phyloP scores from a whole-genome alignment of 495 filamentous ascomycete genomes.

The Schizothecium vesticola region DNA sequence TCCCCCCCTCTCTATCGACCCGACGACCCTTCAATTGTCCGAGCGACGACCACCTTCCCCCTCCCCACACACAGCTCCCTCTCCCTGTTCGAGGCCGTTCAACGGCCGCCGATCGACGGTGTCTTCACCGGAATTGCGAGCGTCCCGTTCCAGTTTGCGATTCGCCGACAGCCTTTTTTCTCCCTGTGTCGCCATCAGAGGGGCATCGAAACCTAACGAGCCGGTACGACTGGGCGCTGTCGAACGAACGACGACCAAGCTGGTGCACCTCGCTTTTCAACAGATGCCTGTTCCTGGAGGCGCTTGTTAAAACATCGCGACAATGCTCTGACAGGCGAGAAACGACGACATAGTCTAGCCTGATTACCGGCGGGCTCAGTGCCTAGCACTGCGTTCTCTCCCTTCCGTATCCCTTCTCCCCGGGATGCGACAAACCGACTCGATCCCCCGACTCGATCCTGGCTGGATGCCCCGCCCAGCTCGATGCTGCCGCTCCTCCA shows the following conservation, averaged over 20 bases:
- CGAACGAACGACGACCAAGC: not conserved
- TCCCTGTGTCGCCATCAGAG: not conserved
- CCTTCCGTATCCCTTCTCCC: not conserved
- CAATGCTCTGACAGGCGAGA: conserved; percentile 35
- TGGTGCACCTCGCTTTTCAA: not conserved
- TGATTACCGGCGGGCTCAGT: not conserved
- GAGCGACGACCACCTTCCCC: not conserved
- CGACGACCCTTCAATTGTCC: not conserved
- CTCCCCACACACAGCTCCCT: no score
- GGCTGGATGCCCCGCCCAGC: conserved; percentile 13
- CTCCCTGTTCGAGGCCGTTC: not conserved
- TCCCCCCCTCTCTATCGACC: not conserved
- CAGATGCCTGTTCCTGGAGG: conserved; percentile 24
- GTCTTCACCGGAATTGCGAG: not conserved
- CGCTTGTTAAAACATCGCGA: conserved; percentile 15
- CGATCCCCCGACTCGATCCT: not conserved
- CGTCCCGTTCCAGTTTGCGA: not conserved
- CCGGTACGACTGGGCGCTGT: not conserved
- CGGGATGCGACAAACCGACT: not conserved
- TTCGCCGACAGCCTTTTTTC: not conserved
- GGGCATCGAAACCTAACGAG: not conserved
- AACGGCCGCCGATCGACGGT: not conserved
- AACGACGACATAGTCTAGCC: conserved; percentile 28
- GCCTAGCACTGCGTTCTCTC: conserved; percentile 5
- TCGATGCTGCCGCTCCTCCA: conserved; percentile 44